phyloP scores from a whole-genome alignment of 345 rosid species.

The Rhodomyrtus tomentosa region DNA sequence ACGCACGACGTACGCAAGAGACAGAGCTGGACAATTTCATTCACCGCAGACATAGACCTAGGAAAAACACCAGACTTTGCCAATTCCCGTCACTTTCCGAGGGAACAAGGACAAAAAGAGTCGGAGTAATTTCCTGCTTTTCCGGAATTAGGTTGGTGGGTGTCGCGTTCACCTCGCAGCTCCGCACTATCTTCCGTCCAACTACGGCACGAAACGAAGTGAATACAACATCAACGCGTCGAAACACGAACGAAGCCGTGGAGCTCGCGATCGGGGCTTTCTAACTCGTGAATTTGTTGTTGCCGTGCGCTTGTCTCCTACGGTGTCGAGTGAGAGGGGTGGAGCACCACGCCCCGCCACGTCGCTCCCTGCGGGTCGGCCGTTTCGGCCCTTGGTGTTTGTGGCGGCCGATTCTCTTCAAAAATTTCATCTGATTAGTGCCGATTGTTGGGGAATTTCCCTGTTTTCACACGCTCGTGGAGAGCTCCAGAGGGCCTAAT shows the following conservation, averaged over 20 bases:
- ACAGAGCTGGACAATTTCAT: background rate
- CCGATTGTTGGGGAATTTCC: background rate
- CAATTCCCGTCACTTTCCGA: background rate
- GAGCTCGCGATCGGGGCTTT: background rate
- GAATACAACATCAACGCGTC: background rate
- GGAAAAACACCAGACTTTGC: background rate
- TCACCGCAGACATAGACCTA: background rate
- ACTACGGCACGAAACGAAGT: background rate
- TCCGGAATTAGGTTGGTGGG: background rate
- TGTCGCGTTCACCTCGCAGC: background rate
- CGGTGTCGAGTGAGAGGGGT: background rate
- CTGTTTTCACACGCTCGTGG: background rate
- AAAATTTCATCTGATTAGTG: background rate
- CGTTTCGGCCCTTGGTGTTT: background rate
- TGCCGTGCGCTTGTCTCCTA: background rate
- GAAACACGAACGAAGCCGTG: background rate
- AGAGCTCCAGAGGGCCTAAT: background rate
- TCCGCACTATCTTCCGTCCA: background rate
- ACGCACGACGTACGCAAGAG: background rate
- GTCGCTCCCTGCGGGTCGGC: background rate
- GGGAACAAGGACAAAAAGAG: background rate
- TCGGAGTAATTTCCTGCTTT: background rate
- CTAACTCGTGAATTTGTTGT: background rate
- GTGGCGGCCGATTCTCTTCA: background rate
- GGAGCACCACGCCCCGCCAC: background rate